A percentile compares a stretch with the other conserved stretches of the same genome.
Evolutionary conservation across 1,284 basidiomycete genomes (phyloP).

Genomic region (Pulveroboletus sp.): DNA sequence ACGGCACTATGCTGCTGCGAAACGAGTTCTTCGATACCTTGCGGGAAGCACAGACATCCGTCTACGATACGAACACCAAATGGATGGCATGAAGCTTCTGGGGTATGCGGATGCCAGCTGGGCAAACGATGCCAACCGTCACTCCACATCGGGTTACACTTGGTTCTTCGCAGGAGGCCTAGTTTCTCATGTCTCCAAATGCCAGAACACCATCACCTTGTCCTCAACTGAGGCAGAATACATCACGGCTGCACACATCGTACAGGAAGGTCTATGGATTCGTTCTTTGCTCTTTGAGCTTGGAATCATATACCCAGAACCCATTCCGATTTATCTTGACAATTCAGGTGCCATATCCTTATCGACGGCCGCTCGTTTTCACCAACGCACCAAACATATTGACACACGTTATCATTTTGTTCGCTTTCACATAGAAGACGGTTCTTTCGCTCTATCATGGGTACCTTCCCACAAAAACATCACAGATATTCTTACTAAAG

Average conservation of each 20-base stretch:
- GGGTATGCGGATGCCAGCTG: background rate
- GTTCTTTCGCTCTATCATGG: constrained; percentile 17
- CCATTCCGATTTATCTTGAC: background rate
- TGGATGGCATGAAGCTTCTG: background rate
- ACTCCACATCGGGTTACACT: background rate
- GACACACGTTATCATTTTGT: constrained; percentile 34
- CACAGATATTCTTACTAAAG: constrained; percentile 31
- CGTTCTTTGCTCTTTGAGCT: background rate
- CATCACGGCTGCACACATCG: too few species aligned
- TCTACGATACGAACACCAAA: background rate
- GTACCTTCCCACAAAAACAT: constrained; percentile 21
- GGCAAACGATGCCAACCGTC: background rate
- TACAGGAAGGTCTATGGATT: background rate
- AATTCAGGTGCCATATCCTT: too few species aligned
- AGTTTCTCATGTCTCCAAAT: too few species aligned
- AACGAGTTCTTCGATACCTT: background rate
- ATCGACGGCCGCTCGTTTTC: background rate
- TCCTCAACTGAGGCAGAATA: too few species aligned
- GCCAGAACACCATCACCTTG: too few species aligned
- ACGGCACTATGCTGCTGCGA: background rate
- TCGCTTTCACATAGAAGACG: constrained; percentile 25
- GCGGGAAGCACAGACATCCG: background rate
- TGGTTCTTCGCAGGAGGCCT: background rate
- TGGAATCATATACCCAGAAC: too few species aligned
- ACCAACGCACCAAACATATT: constrained; percentile 32